Conservation (phyloP, 768 basidiomycete genomes). For the Agaricus bisporus region DNA sequence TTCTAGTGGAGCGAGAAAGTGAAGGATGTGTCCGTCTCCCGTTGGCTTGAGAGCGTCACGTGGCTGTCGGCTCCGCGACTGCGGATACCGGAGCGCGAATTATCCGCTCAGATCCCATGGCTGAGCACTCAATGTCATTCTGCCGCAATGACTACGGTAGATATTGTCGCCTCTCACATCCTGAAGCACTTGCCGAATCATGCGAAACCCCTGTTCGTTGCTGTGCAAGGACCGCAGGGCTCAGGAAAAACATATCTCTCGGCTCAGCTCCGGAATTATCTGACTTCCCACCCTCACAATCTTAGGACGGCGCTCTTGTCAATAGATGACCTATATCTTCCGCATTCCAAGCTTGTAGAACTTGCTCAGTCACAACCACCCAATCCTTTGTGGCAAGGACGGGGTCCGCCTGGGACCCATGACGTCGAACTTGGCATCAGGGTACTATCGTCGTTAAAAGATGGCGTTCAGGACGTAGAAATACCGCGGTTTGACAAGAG, state of each 20-base stretch:
- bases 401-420: slow-evolving; percentile 94
- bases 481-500: slow-evolving; percentile 90
- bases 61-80: background rate
- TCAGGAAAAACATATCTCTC: slow-evolving; percentile 87
- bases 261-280: slow-evolving; percentile 40
- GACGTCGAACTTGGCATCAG: slow-evolving; percentile 62
- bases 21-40: slow-evolving; percentile 13
- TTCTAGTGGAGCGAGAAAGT: slow-evolving; percentile 7
- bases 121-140: background rate
- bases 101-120: slow-evolving; percentile 3
- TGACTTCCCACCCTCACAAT: slow-evolving; percentile 36
- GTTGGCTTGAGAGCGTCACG: slow-evolving; percentile 7
- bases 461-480: slow-evolving; percentile 37
- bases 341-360: slow-evolving; percentile 51
- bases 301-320: slow-evolving; percentile 63
- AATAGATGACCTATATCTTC: slow-evolving; percentile 83
- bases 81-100: background rate
- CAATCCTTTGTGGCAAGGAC: slow-evolving; percentile 69
- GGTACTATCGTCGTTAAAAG: slow-evolving; percentile 44
- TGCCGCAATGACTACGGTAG: slow-evolving; percentile 25
- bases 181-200: slow-evolving; percentile 19
- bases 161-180: slow-evolving; percentile 25
- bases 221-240: slow-evolving; percentile 90
- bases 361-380: slow-evolving; percentile 50
- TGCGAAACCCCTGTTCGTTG: slow-evolving; percentile 67